A percentile compares a stretch with the other conserved stretches of the same genome.
Conservation (phyloP, 495 filamentous ascomycete species). For the Hypoxylon fragiforme region DNA sequence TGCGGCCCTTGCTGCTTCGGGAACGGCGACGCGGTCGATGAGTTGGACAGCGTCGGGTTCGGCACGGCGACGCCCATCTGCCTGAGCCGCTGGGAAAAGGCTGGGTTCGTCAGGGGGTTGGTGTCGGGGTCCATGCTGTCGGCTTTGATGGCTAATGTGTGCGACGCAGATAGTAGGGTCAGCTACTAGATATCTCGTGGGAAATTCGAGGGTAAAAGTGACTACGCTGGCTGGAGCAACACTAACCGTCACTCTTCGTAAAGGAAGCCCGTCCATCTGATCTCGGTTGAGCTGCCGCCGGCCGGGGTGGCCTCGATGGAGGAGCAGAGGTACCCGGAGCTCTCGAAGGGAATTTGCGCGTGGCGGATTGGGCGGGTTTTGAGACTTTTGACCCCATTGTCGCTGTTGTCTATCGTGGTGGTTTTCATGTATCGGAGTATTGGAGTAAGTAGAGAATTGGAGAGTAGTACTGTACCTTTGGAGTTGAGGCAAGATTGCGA, state of each 20-base stretch:
- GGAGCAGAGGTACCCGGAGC: conserved; percentile 39
- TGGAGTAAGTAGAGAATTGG: neutral
- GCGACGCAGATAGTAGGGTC: neutral
- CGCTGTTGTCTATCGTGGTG: neutral
- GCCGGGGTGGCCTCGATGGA: conserved; percentile 26
- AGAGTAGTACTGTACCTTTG: neutral
- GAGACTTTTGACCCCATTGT: conserved; percentile 37
- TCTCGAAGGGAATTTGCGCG: conserved; percentile 49
- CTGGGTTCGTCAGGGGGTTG: conserved; percentile 31
- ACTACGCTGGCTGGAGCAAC: neutral
- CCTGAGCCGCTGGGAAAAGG: conserved; percentile 46
- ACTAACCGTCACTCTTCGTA: conserved; percentile 45
- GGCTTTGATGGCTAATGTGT: conserved; percentile 35
- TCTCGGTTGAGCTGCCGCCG: conserved; percentile 17
- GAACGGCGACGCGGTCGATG: conserved; percentile 43
- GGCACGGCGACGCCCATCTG: conserved; percentile 54
- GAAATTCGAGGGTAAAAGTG: no score
- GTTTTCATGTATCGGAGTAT: no score
- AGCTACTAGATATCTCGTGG: no score
- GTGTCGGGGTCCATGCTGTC: conserved; percentile 38
- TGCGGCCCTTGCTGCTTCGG: conserved; percentile 17
- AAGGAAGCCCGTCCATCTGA: conserved; percentile 34
- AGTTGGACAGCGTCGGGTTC: conserved; percentile 49
- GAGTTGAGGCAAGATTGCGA: neutral
- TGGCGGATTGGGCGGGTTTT: conserved; percentile 41